phyloP scores from a whole-genome alignment of 2,329 filamentous ascomycete genomes.

The Pseudogymnoascus sp. region DNA sequence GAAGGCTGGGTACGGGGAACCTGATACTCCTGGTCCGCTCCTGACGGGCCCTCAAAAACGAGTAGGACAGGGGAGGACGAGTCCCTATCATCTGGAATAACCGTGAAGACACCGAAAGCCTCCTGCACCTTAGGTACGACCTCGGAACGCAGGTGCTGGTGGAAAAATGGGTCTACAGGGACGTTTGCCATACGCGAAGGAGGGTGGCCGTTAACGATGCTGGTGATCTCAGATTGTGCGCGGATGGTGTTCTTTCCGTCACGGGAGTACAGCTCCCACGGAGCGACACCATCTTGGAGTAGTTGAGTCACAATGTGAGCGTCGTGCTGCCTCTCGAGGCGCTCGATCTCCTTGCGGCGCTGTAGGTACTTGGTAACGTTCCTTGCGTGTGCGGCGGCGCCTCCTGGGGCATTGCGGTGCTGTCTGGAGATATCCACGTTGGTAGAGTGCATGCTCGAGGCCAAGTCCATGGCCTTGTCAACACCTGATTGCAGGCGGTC shows the following conservation, averaged over 20 bases:
- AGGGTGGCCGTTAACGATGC: constrained; percentile 66
- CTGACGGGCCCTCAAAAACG: constrained; percentile 64
- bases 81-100: constrained; percentile 61
- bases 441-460: constrained; percentile 77
- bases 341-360: constrained; percentile 71
- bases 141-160: constrained; percentile 61
- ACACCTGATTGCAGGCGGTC: constrained; percentile 67
- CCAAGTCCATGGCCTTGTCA: constrained; percentile 81
- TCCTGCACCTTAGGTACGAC: constrained; percentile 57
- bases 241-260: constrained; percentile 77
- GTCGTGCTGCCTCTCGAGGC: constrained; percentile 71
- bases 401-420: constrained; percentile 65
- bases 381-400: constrained; percentile 71
- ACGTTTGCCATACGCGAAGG: constrained; percentile 63
- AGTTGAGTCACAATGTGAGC: constrained; percentile 82
- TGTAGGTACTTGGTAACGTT: constrained; percentile 84
- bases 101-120: constrained; percentile 64
- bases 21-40: constrained; percentile 41
- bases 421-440: constrained; percentile 76
- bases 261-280: constrained; percentile 83
- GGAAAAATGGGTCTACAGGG: constrained; percentile 70
- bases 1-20: constrained; percentile 48
- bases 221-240: constrained; percentile 67
- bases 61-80: constrained; percentile 57
- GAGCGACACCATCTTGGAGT: constrained; percentile 60